phyloP scores from a whole-genome alignment of 2,329 filamentous ascomycete species.

The Macroventuria anomochaeta region DNA sequence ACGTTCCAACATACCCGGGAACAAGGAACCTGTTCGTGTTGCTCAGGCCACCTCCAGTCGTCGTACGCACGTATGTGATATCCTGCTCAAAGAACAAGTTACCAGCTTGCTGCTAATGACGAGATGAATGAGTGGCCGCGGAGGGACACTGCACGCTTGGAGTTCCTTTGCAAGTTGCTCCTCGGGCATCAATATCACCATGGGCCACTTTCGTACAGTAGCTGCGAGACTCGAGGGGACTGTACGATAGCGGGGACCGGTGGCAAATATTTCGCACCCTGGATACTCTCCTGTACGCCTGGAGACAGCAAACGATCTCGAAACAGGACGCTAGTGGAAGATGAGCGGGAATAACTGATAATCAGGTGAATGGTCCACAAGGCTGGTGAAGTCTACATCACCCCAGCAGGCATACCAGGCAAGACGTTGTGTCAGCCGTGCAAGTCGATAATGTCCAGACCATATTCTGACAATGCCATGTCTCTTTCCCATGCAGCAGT shows the following conservation, averaged over 20 bases:
- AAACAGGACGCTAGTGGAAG: background rate
- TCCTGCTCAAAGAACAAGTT: background rate
- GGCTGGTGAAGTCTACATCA: background rate
- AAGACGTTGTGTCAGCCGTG: too few relatives aligned
- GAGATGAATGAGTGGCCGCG: background rate
- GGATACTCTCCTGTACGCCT: background rate
- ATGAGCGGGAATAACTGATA: background rate
- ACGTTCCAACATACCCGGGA: constrained; percentile 2
- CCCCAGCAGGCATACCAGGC: background rate
- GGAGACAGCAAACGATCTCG: background rate
- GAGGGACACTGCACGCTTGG: background rate
- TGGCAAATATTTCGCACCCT: background rate
- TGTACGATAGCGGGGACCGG: background rate
- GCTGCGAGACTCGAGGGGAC: background rate
- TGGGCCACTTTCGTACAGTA: background rate
- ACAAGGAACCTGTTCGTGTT: constrained; percentile 4
- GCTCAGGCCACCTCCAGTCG: constrained; percentile 7
- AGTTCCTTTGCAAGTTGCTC: background rate
- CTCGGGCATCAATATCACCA: background rate
- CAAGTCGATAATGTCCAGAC: background rate
- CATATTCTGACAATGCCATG: background rate
- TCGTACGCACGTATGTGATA: background rate
- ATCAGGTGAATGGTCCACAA: background rate
- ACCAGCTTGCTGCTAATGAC: background rate
- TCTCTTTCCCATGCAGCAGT: background rate